These are phyloP conservation scores for Blumeriella jaapii DNA, from an alignment of 2,329 filamentous ascomycete genomes.

Conservation along the genomic window DNA sequence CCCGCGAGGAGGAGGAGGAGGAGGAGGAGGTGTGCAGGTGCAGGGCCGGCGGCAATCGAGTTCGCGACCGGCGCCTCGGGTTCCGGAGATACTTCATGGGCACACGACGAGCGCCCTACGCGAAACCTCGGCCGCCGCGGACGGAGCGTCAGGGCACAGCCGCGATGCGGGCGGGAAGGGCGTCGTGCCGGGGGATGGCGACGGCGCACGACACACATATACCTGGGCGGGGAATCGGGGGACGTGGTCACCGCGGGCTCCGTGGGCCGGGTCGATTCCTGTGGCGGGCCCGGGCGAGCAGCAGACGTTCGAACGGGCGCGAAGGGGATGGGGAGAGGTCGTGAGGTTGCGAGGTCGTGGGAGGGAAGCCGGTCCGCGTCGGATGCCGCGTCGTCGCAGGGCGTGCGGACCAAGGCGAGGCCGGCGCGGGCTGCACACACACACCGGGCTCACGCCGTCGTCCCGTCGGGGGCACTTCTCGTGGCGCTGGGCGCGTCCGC, in stretches of 20 bases:
- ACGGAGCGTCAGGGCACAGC: too few relatives aligned
- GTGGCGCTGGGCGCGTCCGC: slow-evolving; percentile 22
- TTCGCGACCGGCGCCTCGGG: slow-evolving; percentile 28
- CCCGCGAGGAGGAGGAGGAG: too few relatives aligned
- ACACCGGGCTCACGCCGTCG: slow-evolving; percentile 18
- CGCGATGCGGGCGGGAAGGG: slow-evolving; percentile 10
- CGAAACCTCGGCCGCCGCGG: slow-evolving; percentile 7
- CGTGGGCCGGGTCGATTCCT: too few relatives aligned
- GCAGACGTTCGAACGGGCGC: slow-evolving; percentile 14
- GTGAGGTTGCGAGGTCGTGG: too few relatives aligned
- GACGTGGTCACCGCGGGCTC: too few relatives aligned
- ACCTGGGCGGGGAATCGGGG: too few relatives aligned
- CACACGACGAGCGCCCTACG: slow-evolving; percentile 41
- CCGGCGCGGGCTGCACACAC: slow-evolving; percentile 9
- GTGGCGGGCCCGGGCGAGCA: slow-evolving; percentile 7
- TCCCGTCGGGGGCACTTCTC: slow-evolving; percentile 21
- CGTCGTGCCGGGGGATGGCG: slow-evolving; percentile 8
- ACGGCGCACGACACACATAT: too few relatives aligned
- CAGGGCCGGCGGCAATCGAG: slow-evolving; percentile 24
- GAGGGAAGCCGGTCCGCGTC: slow-evolving; percentile 22
- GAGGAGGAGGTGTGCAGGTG: slow-evolving; percentile 21
- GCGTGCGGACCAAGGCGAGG: slow-evolving; percentile 15
- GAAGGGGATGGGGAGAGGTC: slow-evolving; percentile 21
- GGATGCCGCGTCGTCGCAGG: slow-evolving; percentile 17
- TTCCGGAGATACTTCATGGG: slow-evolving; percentile 31